Evolutionary conservation across 163 green algal species (phyloP).

Genomic region (Scenedesmus sp.): DNA sequence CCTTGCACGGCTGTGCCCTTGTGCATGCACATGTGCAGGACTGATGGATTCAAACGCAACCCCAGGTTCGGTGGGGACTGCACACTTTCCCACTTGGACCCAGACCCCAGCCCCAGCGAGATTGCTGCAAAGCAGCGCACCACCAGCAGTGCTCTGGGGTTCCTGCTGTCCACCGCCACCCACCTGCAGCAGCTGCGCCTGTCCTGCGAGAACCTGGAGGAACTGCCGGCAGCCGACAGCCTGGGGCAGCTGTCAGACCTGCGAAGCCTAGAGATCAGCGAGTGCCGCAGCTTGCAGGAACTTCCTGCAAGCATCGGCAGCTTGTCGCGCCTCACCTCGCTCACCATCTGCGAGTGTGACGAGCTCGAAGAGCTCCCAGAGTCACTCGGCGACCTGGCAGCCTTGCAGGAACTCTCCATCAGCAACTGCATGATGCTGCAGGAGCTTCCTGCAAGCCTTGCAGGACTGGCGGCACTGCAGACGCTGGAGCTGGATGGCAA

Average conservation of each 20-base stretch:
- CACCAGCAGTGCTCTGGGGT: not conserved
- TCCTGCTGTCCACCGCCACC: not conserved
- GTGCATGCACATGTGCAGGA: too few relatives aligned
- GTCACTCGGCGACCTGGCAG: not conserved
- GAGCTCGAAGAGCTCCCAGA: not conserved
- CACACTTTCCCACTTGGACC: too few relatives aligned
- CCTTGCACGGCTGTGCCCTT: too few relatives aligned
- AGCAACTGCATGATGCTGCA: not conserved
- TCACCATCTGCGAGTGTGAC: not conserved
- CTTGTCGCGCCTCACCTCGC: not conserved
- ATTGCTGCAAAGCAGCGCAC: not conserved
- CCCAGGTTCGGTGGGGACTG: too few relatives aligned
- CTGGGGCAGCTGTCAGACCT: not conserved
- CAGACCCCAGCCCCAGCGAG: not conserved
- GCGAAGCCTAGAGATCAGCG: not conserved
- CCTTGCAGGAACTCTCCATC: not conserved
- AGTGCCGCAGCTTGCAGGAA: not conserved
- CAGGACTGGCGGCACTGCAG: not conserved
- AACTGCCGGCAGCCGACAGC: not conserved
- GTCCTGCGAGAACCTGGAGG: not conserved
- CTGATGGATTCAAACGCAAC: too few relatives aligned
- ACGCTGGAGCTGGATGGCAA: not conserved
- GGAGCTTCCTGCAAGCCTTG: not conserved
- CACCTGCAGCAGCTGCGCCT: not conserved
- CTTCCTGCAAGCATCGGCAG: slow-evolving; percentile 14